Evolutionary conservation across 2,329 filamentous ascomycete genomes (phyloP), one percentile per base, ranked within the genome.

Genomic region (Aspergillus nomiae): DNA sequence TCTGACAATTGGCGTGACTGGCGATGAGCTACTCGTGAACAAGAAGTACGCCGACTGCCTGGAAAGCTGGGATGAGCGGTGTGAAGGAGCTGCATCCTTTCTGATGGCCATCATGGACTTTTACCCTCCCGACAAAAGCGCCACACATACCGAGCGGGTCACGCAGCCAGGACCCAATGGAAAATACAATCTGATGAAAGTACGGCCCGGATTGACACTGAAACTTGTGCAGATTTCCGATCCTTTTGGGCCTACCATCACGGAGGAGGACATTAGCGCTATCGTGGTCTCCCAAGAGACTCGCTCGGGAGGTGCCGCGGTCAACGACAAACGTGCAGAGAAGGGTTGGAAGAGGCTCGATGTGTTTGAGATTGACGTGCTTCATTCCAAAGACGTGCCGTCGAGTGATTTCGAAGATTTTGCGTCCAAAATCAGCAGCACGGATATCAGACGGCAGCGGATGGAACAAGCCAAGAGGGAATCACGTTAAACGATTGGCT

Each of bases 241-340:
- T 75, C 86, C 91, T 0, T 98, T 90, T 77, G 95, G 95, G 0
- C 95, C 95, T 4, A 97, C 95, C 0, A 91, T 96, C 65, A 92
- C 92, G 0, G 89, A 94, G 62, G 86, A 92, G 75, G 82, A 85
- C 34, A 90, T 98, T 65, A 88, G 90, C 51, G 92, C 90, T 0
- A 83, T 99, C 60, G 90, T 97, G 3, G 89, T 98, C 7, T 97
- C 94, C 7, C 89, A 87, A 14, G 95, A 99, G 81, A 98, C 95
- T 19, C 86, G 92, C 58, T 85, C 88, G 1, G 95, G 95, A 38
- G 95, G 94, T 6, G 83, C 87, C 63, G 91, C 91, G 0, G 92
- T 99, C 68, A 99, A 99, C 74, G 85, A 90, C n/a, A 91, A 90
- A 75, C 86, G 95, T 51, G 80, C 73, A 32, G 90, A 91, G 69